These are phyloP conservation scores for Tympanopsis confertula DNA, from an alignment of 2,329 filamentous ascomycete genomes.

Conservation along the genomic window DNA sequence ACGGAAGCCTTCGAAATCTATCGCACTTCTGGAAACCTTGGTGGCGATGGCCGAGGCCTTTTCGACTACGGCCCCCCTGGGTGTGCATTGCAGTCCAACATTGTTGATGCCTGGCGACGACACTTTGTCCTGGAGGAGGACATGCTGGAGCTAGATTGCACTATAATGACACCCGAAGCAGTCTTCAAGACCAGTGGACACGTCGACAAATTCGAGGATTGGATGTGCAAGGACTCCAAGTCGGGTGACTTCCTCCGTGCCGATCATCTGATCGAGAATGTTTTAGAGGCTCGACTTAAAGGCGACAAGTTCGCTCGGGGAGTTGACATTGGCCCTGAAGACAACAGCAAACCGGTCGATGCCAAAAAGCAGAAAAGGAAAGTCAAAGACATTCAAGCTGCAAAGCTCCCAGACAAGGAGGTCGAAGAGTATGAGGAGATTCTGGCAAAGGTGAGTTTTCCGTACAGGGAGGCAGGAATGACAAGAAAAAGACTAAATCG, in stretches of 20 bases:
- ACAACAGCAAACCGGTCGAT: constrained; percentile 61
- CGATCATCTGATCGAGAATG: constrained; percentile 91
- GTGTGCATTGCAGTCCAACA: constrained; percentile 74
- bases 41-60: constrained; percentile 45
- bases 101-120: constrained; percentile 81
- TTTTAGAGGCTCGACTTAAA: constrained; percentile 76
- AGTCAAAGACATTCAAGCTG: constrained; percentile 59
- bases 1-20: constrained; percentile 38
- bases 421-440: constrained; percentile 85
- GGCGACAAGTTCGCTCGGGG: constrained; percentile 88
- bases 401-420: constrained; percentile 78
- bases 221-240: constrained; percentile 98
- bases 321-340: constrained; percentile 45
- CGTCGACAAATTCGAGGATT: constrained; percentile 95
- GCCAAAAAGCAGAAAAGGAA: constrained; percentile 78
- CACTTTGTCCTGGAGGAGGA: constrained; percentile 89
- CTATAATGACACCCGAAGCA: constrained; percentile 71
- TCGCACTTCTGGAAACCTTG: constrained; percentile 7
- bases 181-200: constrained; percentile 93
- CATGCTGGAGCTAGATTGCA: constrained; percentile 84
- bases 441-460: constrained; percentile 48
- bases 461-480: no score
- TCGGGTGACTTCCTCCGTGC: constrained; percentile 92
- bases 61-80: constrained; percentile 91
- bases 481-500: not conserved